Evolutionary conservation across 2,329 filamentous ascomycete genomes (phyloP).

Genomic region (Cladosporium velox): DNA sequence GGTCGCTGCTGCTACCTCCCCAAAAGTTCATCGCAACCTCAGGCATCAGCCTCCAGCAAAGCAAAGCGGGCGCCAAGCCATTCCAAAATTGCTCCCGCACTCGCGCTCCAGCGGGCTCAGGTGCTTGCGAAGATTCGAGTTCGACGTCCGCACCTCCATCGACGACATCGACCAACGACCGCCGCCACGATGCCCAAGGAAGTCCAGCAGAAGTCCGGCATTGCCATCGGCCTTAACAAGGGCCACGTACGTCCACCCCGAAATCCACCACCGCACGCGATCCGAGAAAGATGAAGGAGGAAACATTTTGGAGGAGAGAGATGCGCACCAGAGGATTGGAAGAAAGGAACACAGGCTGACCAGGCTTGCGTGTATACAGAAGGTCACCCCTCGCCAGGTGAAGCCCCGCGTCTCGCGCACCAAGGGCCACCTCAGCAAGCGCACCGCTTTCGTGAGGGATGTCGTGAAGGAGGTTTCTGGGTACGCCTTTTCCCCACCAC

Average conservation of each 20-base stretch:
- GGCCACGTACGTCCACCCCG: slow-evolving; percentile 62
- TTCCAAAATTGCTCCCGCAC: slow-evolving; percentile 12
- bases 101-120: background rate
- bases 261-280: slow-evolving; percentile 6
- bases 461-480: slow-evolving; percentile 98
- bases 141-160: slow-evolving; percentile 18
- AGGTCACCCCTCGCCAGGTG: slow-evolving; percentile 55
- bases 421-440: slow-evolving; percentile 96
- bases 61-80: slow-evolving; percentile 15
- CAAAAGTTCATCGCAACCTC: background rate
- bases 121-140: slow-evolving; percentile 19
- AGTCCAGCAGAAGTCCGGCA: slow-evolving; percentile 56
- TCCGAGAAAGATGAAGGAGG: slow-evolving; percentile 5
- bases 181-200: slow-evolving; percentile 53
- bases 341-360: slow-evolving; percentile 10
- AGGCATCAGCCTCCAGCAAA: background rate
- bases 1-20: background rate
- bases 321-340: background rate
- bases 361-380: slow-evolving; percentile 34
- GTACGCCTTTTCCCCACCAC: slow-evolving; percentile 55
- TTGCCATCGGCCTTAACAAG: slow-evolving; percentile 64
- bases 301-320: background rate
- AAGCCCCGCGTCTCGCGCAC: slow-evolving; percentile 61
- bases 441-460: slow-evolving; percentile 94
- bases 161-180: slow-evolving; percentile 31